A percentile compares a stretch with the other conserved stretches of the same genome.
These are phyloP conservation scores for Alternaria triticimaculans DNA, from an alignment of 2,329 filamentous ascomycete genomes.

Conservation along the genomic window DNA sequence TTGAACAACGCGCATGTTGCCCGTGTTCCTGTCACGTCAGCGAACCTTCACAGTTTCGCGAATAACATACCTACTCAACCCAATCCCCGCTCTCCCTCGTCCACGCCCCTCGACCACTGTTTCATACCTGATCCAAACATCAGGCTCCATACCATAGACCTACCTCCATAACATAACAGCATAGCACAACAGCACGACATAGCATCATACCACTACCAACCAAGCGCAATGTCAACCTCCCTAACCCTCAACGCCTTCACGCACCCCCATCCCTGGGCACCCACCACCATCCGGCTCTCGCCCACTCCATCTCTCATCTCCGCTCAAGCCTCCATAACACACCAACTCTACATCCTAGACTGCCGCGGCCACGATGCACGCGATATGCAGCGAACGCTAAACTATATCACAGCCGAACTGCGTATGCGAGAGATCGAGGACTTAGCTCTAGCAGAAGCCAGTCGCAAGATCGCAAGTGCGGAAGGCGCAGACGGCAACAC, in stretches of 20 bases:
- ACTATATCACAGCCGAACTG: constrained; percentile 1
- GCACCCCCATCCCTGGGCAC: not conserved
- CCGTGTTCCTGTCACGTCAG: not conserved
- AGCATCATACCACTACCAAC: not conserved
- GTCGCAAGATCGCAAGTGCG: not conserved
- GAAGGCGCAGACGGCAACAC: not conserved
- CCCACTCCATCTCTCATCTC: not conserved
- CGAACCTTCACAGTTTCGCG: not conserved
- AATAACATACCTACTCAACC: not conserved
- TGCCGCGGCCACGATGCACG: constrained; percentile 8
- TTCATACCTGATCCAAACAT: not conserved
- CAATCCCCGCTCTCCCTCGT: not conserved
- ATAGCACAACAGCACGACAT: not conserved
- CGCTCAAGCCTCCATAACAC: not conserved
- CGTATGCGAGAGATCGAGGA: not conserved
- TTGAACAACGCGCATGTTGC: not conserved
- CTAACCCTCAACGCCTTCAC: not conserved
- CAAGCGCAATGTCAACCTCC: not conserved
- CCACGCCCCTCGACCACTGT: not conserved
- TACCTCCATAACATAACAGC: not conserved
- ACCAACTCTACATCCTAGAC: constrained; percentile 1
- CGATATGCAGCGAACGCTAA: constrained; percentile 1
- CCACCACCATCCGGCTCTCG: not conserved
- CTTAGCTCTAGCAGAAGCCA: not conserved
- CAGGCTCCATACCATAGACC: not conserved